These are phyloP conservation scores for Cokeromyces recurvatus DNA, from an alignment of 371 early-diverging fungal genomes.

Conservation along the genomic window DNA sequence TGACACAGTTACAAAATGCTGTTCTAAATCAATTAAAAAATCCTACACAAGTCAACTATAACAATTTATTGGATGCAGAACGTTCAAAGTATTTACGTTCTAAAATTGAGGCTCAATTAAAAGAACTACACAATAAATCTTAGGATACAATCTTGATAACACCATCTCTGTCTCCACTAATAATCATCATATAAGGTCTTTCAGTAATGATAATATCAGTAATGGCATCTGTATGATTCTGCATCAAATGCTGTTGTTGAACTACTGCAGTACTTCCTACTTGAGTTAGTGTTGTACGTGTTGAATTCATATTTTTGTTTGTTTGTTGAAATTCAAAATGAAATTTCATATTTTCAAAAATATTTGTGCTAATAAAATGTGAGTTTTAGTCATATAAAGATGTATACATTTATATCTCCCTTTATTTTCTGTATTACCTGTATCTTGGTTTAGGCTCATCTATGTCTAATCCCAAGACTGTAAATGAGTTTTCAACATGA, in stretches of 20 bases:
- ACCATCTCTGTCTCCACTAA: slow-evolving; percentile 78
- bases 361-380: slow-evolving; percentile 50
- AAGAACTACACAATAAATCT: not conserved
- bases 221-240: slow-evolving; percentile 73
- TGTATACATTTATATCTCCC: no score
- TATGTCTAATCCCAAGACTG: slow-evolving; percentile 64
- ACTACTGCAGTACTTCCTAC: slow-evolving; percentile 20
- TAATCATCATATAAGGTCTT: slow-evolving; percentile 73
- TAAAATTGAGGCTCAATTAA: no score
- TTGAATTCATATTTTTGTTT: slow-evolving; percentile 10
- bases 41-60: no score
- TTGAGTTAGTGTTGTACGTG: slow-evolving; percentile 2
- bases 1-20: no score
- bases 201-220: slow-evolving; percentile 67
- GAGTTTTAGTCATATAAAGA: not conserved
- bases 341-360: slow-evolving; percentile 48
- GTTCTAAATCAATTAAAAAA: no score
- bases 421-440: slow-evolving; percentile 17
- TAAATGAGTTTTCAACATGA: slow-evolving; percentile 63
- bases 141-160: slow-evolving; percentile 69
- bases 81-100: no score
- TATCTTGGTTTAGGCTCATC: slow-evolving; percentile 60
- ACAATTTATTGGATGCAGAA: no score
- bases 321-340: slow-evolving; percentile 49
- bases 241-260: slow-evolving; percentile 54